Base-by-base conservation (phyloP, 495 filamentous ascomycete species). In the Podospora sp. region DNA sequence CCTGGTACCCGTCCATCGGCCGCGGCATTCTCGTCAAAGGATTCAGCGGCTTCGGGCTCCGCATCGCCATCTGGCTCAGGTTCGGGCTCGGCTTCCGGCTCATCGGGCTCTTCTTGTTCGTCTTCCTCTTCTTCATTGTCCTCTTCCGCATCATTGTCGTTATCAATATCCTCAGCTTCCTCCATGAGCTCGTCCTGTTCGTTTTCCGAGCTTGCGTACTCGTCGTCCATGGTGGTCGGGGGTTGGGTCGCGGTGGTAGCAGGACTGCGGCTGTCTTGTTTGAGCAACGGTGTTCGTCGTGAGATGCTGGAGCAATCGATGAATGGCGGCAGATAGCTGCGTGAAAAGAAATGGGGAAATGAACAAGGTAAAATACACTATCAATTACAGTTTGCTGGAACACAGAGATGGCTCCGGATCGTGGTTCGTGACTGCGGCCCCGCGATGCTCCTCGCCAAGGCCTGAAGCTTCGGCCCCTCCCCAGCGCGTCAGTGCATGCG, bases 161-260 rank as follows among this genome's bases (percentile, higher is more conserved):
- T 82, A n/a, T 89, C 80, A 20, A 85, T 86, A 6, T 87, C 84
- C 21, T 91, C 89, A 64, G 83, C 83, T 16, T 89, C 87, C 35
- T 84, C 82, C 68, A 90, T 87, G 2, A 85, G 86, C 65, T 91
- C 89, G 29, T 86, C 90, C 60, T 78, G 69, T 60, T 91, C 89
- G 35, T 85, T 89, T 50, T 91, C 88, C 7, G 82, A 85, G 57
- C 75, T 78, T n/a, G 60, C 76, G 63, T 83, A 81, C 18, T 75
- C 69, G 85, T 81, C 79, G 63, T 85, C 81, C 57, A 74, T 80
- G 12, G 4, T 62, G 26, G 26, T n/a, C 4, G 3, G 3, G 16
- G 49, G 49, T n/a, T 5, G 49, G 3, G 49, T 52, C 21, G 49
- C 2, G 49, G n/a, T n/a, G n/a, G n/a, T n/a, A n/a, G n/a, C n/a